A percentile compares a stretch with the other conserved stretches of the same genome.
Conservation (phyloP, 495 filamentous ascomycete species). For the Polyplosphaeria fusca region DNA sequence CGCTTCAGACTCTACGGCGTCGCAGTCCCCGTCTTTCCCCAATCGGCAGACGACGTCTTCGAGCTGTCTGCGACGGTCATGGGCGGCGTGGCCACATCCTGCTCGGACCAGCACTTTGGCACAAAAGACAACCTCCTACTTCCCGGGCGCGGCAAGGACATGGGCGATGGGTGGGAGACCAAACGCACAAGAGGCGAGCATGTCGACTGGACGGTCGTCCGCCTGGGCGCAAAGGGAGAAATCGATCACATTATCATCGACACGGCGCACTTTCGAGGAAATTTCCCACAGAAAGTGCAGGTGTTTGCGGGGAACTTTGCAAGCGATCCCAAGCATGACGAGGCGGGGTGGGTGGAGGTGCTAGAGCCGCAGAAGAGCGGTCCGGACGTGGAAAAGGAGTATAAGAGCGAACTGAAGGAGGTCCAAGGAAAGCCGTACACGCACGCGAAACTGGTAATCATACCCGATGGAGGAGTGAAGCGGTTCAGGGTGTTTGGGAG, state of each 20-base stretch:
- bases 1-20: slow-evolving; percentile 78
- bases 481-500: slow-evolving; percentile 76
- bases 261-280: slow-evolving; percentile 86
- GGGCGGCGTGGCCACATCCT: slow-evolving; percentile 71
- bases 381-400: slow-evolving; percentile 81
- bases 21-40: slow-evolving; percentile 68
- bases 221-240: slow-evolving; percentile 67
- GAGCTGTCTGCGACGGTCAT: slow-evolving; percentile 81
- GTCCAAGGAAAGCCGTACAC: slow-evolving; percentile 58
- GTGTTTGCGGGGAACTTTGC: slow-evolving; percentile 62
- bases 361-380: slow-evolving; percentile 64
- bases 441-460: slow-evolving; percentile 84
- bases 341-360: slow-evolving; percentile 67
- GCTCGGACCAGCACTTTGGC: slow-evolving; percentile 85
- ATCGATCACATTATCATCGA: slow-evolving; percentile 75
- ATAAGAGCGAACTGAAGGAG: slow-evolving; percentile 47
- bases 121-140: slow-evolving; percentile 78
- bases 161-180: slow-evolving; percentile 96
- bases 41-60: slow-evolving; percentile 59
- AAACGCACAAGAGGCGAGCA: slow-evolving; percentile 73
- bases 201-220: slow-evolving; percentile 80
- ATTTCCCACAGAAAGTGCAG: slow-evolving; percentile 76
- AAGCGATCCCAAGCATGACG: slow-evolving; percentile 55
- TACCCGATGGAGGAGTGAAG: slow-evolving; percentile 91
- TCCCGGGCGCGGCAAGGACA: slow-evolving; percentile 81